Percentiles rank a stretch among this genome's conserved stretches.
phyloP scores from a whole-genome alignment of 306 rosid species.

The Rosa lucieae region DNA sequence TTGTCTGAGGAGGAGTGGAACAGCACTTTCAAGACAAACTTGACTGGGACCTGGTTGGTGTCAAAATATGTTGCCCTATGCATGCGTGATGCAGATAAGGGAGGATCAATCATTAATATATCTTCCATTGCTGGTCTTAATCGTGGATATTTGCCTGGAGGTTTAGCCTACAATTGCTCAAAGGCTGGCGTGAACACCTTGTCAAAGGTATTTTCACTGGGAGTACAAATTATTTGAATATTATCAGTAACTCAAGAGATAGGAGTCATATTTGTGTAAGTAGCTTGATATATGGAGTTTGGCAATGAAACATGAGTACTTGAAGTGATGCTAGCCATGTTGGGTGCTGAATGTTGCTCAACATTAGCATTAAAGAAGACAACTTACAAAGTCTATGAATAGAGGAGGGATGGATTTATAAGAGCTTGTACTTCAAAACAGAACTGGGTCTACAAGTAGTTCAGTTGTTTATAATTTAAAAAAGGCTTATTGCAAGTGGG shows the following conservation, averaged over 20 bases:
- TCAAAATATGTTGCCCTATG: slow-evolving; percentile 54
- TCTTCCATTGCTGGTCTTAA: slow-evolving; percentile 59
- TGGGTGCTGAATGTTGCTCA: neutral
- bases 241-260: neutral
- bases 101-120: slow-evolving; percentile 76
- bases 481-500: too few relatives aligned
- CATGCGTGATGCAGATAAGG: slow-evolving; percentile 48
- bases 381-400: neutral
- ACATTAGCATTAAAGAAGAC: neutral
- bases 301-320: neutral
- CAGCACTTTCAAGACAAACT: slow-evolving; percentile 47
- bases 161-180: slow-evolving; percentile 55
- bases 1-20: slow-evolving; percentile 76
- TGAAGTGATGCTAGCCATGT: neutral
- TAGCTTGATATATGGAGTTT: neutral
- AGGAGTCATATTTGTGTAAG: neutral
- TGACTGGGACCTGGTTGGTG: slow-evolving; percentile 72
- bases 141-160: slow-evolving; percentile 71
- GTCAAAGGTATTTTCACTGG: slow-evolving; percentile 46
- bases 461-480: neutral
- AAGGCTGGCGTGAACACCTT: slow-evolving; percentile 55
- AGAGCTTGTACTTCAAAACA: neutral
- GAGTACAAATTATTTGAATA: neutral
- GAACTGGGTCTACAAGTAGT: neutral
- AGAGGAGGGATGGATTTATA: neutral